These are phyloP conservation scores for Aquilaria yunnanensis DNA, from an alignment of 345 rosid species.

Conservation along the genomic window DNA sequence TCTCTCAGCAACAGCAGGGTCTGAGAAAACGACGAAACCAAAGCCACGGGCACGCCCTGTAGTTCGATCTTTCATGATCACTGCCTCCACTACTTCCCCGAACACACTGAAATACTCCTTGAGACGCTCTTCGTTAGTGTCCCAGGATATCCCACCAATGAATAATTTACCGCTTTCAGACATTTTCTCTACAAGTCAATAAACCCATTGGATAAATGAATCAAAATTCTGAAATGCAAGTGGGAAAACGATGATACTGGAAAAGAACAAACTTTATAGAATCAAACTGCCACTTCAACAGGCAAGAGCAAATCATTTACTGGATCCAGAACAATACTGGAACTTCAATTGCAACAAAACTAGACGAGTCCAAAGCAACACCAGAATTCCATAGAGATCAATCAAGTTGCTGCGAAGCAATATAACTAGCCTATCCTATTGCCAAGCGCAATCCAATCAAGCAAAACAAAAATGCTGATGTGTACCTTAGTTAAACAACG, in stretches of 20 bases:
- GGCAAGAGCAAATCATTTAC: constrained; percentile 10
- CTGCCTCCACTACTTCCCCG: constrained; percentile 90
- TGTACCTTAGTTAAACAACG: constrained; percentile 37
- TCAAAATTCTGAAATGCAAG: constrained; percentile 14
- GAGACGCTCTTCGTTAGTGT: constrained; percentile 83
- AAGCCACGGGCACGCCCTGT: constrained; percentile 97
- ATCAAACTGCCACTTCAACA: not conserved
- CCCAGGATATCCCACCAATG: constrained; percentile 96
- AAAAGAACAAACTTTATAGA: constrained; percentile 1
- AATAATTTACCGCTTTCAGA: constrained; percentile 82
- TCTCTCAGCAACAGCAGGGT: constrained; percentile 73
- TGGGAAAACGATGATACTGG: constrained; percentile 4
- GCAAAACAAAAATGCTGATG: constrained; percentile 16
- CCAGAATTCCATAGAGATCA: not conserved
- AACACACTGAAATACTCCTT: constrained; percentile 74
- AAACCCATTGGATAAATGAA: constrained; percentile 14
- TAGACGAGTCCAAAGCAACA: constrained; percentile 4
- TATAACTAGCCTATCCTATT: constrained; percentile 5
- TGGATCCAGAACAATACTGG: constrained; percentile 27
- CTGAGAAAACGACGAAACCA: constrained; percentile 91
- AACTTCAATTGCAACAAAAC: constrained; percentile 10
- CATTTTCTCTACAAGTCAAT: constrained; percentile 47
- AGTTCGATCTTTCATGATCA: constrained; percentile 90
- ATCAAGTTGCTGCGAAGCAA: constrained; percentile 11
- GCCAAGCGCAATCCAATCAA: constrained; percentile 7